phyloP scores from a whole-genome alignment of 1,139 yeast genomes.

The Suhomyces ambrosiae region DNA sequence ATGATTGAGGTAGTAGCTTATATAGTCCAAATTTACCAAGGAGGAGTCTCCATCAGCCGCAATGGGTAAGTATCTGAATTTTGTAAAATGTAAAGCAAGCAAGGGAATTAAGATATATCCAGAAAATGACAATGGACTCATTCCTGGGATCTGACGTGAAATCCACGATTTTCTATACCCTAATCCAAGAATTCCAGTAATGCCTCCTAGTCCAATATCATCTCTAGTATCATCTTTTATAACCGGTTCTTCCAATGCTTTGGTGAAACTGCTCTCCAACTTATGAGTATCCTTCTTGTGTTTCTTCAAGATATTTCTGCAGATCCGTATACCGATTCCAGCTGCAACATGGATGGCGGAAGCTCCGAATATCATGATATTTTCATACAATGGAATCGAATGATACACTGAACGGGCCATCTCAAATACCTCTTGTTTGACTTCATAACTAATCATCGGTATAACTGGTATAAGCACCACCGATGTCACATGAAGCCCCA shows the following conservation, averaged over 20 bases:
- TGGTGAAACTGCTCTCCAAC: conserved; percentile 1
- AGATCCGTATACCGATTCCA: conserved; percentile 52
- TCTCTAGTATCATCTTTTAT: conserved; percentile 37
- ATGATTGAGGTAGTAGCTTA: conserved; percentile 44
- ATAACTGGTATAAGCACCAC: conserved; percentile 58
- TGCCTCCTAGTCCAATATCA: conserved; percentile 62
- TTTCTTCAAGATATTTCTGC: conserved; percentile 12
- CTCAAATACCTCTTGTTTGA: conserved; percentile 59
- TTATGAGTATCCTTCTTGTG: conserved; percentile 9
- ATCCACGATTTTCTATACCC: conserved; percentile 53
- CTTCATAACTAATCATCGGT: conserved; percentile 36
- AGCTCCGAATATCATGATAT: conserved; percentile 49
- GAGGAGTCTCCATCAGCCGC: conserved; percentile 67
- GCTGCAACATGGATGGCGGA: conserved; percentile 51
- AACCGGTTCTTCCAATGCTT: conserved; percentile 16
- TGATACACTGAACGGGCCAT: conserved; percentile 67
- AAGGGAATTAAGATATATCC: conserved; percentile 59
- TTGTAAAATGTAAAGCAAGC: conserved; percentile 48
- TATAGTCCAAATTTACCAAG: conserved; percentile 54
- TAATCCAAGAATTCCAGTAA: conserved; percentile 53
- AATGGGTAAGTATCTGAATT: conserved; percentile 53
- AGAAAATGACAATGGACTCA: conserved; percentile 56
- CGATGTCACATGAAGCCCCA: conserved; percentile 59
- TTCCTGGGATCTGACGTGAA: conserved; percentile 32
- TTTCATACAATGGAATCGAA: conserved; percentile 50